Conservation (phyloP, 306 rosid genomes). For the Pyrus pyrifolia region DNA sequence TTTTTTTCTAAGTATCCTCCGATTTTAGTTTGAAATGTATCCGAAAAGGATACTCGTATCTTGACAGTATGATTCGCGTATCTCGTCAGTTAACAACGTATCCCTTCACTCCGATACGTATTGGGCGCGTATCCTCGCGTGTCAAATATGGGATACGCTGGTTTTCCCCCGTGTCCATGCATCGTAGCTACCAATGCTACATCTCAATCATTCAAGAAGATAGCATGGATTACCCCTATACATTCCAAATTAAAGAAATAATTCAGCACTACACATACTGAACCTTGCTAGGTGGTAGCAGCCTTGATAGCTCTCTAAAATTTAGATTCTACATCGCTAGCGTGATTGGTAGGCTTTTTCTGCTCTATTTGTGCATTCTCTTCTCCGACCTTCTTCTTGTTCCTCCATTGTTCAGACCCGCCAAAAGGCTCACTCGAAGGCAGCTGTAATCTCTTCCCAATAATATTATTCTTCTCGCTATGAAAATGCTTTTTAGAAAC, state of each 20-base stretch:
- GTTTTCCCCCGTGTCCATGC: no score
- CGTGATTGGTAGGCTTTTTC: conserved; percentile 30
- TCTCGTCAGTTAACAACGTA: no score
- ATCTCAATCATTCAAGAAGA: not conserved
- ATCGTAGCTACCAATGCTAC: not conserved
- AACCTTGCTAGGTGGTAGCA: conserved; percentile 54
- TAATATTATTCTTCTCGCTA: conserved; percentile 20
- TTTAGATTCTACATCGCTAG: conserved; percentile 63
- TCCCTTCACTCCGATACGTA: no score
- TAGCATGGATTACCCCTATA: not conserved
- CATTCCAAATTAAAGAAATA: conserved; percentile 17
- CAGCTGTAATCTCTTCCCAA: conserved; percentile 13
- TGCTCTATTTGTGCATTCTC: conserved; percentile 32
- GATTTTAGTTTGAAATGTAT: no score
- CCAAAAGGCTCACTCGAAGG: conserved; percentile 25
- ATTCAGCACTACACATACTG: conserved; percentile 10
- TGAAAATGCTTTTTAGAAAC: conserved; percentile 18
- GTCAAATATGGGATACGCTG: fast-evolving
- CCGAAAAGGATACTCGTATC: no score
- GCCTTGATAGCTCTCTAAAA: conserved; percentile 82
- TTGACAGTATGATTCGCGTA: no score
- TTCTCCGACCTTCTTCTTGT: conserved; percentile 25
- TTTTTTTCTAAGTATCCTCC: no score
- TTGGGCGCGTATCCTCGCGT: fast-evolving
- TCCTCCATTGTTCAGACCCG: conserved; percentile 52